phyloP scores from a whole-genome alignment of 2,329 filamentous ascomycete genomes.

The Fusarium algeriense region DNA sequence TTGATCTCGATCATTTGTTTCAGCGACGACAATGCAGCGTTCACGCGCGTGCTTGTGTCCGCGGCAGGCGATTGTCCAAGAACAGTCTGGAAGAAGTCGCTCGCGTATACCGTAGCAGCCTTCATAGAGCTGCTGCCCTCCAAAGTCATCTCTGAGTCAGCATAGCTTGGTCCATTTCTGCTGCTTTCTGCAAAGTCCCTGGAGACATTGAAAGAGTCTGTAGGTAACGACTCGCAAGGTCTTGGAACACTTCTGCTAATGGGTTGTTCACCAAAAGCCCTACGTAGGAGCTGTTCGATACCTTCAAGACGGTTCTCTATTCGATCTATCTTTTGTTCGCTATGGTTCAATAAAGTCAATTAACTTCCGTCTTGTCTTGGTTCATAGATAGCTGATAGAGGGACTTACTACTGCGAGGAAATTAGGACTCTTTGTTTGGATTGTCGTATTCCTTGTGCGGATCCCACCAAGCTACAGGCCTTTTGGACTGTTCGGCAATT shows the following conservation, averaged over 20 bases:
- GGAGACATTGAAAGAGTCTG: not conserved
- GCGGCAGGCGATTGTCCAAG: not conserved
- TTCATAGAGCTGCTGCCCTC: not conserved
- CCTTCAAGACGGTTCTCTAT: not conserved
- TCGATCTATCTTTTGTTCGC: not conserved
- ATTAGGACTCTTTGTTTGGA: not conserved
- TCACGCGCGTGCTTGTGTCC: not conserved
- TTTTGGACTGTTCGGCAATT: not conserved
- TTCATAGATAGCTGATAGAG: not conserved
- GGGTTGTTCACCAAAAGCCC: not conserved
- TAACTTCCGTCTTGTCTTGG: no score
- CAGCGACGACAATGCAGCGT: not conserved
- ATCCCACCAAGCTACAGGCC: not conserved
- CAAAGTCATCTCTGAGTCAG: not conserved
- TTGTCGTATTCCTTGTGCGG: not conserved
- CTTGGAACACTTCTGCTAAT: rapidly evolving
- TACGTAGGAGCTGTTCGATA: not conserved
- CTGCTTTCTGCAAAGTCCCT: not conserved
- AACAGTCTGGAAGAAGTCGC: not conserved
- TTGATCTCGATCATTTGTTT: not conserved
- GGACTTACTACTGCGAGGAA: not conserved
- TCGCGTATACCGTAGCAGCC: not conserved
- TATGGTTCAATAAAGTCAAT: not conserved
- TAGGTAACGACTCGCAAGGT: not conserved
- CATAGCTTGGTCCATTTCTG: not conserved